Conservation (phyloP, 2,329 filamentous ascomycete species). For the Monilinia fructigena region DNA sequence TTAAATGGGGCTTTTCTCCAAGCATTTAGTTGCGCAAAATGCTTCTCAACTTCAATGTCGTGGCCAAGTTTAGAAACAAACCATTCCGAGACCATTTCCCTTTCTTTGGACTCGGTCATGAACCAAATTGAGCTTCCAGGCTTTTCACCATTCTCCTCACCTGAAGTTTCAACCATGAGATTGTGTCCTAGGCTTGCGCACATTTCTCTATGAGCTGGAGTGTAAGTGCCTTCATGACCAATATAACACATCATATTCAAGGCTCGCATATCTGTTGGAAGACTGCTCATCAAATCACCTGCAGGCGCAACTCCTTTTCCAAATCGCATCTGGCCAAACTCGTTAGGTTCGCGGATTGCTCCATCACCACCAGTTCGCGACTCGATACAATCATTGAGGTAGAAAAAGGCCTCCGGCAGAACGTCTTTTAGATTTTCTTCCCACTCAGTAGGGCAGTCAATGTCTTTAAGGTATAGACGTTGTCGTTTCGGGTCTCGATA, state of each 20-base stretch:
- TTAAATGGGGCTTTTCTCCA: slow-evolving; percentile 95
- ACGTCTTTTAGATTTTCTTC: slow-evolving; percentile 72
- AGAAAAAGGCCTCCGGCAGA: slow-evolving; percentile 81
- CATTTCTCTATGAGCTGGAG: slow-evolving; percentile 94
- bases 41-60: slow-evolving; percentile 94
- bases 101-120: slow-evolving; percentile 95
- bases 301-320: slow-evolving; percentile 58
- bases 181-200: slow-evolving; percentile 95
- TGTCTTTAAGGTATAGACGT: slow-evolving; percentile 92
- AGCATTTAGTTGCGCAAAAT: slow-evolving; percentile 92
- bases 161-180: slow-evolving; percentile 93
- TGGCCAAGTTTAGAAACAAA: slow-evolving; percentile 91
- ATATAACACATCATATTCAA: slow-evolving; percentile 99
- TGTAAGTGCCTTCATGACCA: slow-evolving; percentile 95
- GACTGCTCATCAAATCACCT: slow-evolving; percentile 91
- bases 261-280: slow-evolving; percentile 83
- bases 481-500: slow-evolving; percentile 79
- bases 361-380: slow-evolving; percentile 52
- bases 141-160: slow-evolving; percentile 69
- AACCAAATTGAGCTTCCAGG: slow-evolving; percentile 95
- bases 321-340: slow-evolving; percentile 44
- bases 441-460: slow-evolving; percentile 91
- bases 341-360: slow-evolving; percentile 48
- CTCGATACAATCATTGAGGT: slow-evolving; percentile 79
- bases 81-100: slow-evolving; percentile 86